These are phyloP conservation scores for Delonix regia DNA, from an alignment of 306 rosid species.

Conservation along the genomic window DNA sequence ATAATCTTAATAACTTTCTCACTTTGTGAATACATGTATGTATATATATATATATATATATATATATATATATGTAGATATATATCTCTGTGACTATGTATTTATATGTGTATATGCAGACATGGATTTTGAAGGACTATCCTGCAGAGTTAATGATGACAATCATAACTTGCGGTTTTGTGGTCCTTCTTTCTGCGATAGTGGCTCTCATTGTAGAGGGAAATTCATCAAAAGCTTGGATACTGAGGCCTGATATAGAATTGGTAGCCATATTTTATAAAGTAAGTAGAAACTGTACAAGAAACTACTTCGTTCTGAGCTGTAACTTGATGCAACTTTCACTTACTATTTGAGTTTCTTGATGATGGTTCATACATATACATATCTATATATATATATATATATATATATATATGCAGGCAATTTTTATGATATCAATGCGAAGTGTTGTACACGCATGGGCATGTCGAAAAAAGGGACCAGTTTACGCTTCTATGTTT, in stretches of 20 bases:
- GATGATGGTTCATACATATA: no score
- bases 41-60: no score
- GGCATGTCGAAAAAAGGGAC: constrained; percentile 56
- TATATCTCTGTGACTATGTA: no score
- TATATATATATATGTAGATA: no score
- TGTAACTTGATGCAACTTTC: no score
- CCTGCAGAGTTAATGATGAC: constrained; percentile 48
- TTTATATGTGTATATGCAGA: no score
- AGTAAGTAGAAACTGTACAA: constrained; percentile 30
- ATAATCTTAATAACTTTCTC: no score
- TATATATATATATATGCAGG: no score
- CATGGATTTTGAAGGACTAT: no score
- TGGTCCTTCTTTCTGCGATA: constrained; percentile 36
- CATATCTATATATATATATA: no score
- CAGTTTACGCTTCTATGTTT: constrained; percentile 54
- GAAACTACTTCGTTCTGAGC: neutral
- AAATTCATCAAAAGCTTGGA: constrained; percentile 28
- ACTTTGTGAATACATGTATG: no score
- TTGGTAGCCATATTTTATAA: constrained; percentile 37
- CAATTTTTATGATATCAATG: constrained; percentile 35
- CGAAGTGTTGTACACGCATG: constrained; percentile 31
- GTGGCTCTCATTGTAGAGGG: constrained; percentile 43
- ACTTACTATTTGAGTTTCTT: no score
- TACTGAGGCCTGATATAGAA: constrained; percentile 30
- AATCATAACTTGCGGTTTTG: constrained; percentile 12